Evolutionary conservation across 768 basidiomycete species (phyloP).

Genomic region (Trametes coccinea): DNA sequence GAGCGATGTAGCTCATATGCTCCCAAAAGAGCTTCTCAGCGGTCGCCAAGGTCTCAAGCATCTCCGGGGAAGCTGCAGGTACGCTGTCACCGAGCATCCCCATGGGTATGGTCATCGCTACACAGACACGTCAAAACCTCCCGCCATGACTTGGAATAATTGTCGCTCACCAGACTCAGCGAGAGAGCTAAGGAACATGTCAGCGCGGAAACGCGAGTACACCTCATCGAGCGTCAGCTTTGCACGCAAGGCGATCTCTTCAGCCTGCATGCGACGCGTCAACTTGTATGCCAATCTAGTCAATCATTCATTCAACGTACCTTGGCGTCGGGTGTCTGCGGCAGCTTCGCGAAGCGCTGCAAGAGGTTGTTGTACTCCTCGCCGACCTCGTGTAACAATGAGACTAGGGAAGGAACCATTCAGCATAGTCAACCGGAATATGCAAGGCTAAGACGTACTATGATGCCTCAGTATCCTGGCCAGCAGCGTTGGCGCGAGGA

Average conservation of each 20-base stretch:
- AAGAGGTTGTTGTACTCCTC: conserved; percentile 56
- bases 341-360: conserved; percentile 55
- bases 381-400: conserved; percentile 59
- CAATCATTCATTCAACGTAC: conserved; percentile 33
- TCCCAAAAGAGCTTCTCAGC: conserved; percentile 74
- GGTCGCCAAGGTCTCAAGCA: conserved; percentile 57
- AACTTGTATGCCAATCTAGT: neutral
- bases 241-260: conserved; percentile 74
- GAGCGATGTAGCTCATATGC: conserved; percentile 54
- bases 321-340: conserved; percentile 58
- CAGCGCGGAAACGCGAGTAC: conserved; percentile 74
- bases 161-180: conserved; percentile 81
- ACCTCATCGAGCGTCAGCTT: conserved; percentile 77
- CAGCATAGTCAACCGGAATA: neutral
- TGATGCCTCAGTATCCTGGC: conserved; percentile 65
- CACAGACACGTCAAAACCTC: neutral
- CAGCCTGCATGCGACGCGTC: conserved; percentile 48
- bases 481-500: conserved; percentile 59
- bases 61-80: conserved; percentile 53
- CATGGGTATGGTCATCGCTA: conserved; percentile 85
- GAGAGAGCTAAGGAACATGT: conserved; percentile 89
- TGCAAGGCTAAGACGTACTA: conserved; percentile 45
- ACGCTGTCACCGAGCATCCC: conserved; percentile 55
- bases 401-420: conserved; percentile 44
- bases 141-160: neutral